phyloP scores from a whole-genome alignment of 2,329 filamentous ascomycete species.

The Colletotrichum sp. region DNA sequence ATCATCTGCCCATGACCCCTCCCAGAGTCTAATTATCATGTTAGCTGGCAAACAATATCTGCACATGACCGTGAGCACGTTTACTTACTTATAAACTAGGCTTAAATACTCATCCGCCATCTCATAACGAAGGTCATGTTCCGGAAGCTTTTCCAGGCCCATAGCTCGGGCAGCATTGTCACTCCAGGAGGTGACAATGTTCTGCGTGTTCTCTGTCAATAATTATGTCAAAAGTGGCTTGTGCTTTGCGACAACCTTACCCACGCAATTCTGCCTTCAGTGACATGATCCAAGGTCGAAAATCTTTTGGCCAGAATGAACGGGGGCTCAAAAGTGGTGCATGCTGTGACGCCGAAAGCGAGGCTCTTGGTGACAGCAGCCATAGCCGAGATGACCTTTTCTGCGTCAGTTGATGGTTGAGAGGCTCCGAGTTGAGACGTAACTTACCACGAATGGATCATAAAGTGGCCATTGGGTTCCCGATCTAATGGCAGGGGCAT shows the following conservation, averaged over 20 bases:
- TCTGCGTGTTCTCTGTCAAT: neutral
- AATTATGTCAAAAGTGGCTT: neutral
- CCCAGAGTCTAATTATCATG: neutral
- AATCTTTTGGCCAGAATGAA: neutral
- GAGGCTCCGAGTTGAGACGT: neutral
- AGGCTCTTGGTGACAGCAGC: constrained; percentile 46
- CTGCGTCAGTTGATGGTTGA: neutral
- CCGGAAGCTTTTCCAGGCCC: neutral
- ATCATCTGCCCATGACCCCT: constrained; percentile 12
- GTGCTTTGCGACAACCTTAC: neutral
- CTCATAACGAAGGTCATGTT: neutral
- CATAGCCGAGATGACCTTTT: constrained; percentile 43
- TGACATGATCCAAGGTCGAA: constrained; percentile 1
- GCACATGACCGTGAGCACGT: neutral
- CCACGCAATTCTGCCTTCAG: neutral
- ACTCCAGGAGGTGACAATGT: constrained; percentile 5
- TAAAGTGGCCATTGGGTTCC: neutral
- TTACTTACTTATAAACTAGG: neutral
- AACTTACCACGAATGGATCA: neutral
- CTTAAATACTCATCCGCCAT: neutral
- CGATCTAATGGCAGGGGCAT: neutral
- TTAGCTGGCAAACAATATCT: neutral
- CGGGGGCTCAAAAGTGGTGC: constrained; percentile 1
- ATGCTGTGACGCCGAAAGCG: neutral
- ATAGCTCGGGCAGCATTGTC: neutral